These are phyloP conservation scores for Yarrowia sp. DNA, from an alignment of 805 yeast genomes.

Conservation along the genomic window DNA sequence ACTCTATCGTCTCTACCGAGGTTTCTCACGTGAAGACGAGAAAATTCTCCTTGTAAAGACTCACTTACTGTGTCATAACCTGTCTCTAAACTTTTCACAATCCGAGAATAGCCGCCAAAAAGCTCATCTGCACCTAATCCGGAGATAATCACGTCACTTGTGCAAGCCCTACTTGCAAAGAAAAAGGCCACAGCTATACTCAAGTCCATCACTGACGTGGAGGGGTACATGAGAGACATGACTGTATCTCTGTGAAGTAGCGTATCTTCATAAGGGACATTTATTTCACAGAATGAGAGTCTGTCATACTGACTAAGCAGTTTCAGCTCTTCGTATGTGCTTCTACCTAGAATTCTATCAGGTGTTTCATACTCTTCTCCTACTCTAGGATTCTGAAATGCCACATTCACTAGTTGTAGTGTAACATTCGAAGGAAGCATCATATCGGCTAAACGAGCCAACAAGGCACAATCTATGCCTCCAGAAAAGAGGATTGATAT, in stretches of 20 bases:
- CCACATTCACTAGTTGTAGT: conserved; percentile 88
- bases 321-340: conserved; percentile 56
- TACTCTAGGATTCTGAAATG: conserved; percentile 86
- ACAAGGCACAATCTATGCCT: conserved; percentile 86
- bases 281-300: conserved; percentile 58
- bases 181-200: conserved; percentile 94
- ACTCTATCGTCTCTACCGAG: conserved; percentile 92
- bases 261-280: conserved; percentile 72
- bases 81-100: conserved; percentile 43
- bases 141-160: conserved; percentile 73
- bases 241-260: conserved; percentile 52
- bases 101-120: conserved; percentile 93
- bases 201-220: conserved; percentile 88
- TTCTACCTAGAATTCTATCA: conserved; percentile 72
- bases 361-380: conserved; percentile 63
- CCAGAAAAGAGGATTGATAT: conserved; percentile 83
- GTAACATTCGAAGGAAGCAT: conserved; percentile 31
- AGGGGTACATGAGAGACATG: conserved; percentile 70
- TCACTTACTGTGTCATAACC: conserved; percentile 47
- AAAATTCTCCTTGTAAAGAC: conserved; percentile 70
- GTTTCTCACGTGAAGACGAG: conserved; percentile 72
- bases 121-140: conserved; percentile 98
- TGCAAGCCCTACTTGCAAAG: conserved; percentile 72
- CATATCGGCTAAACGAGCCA: conserved; percentile 50
- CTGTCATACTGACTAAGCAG: conserved; percentile 37